A percentile compares a stretch with the other conserved stretches of the same genome.
Evolutionary conservation across 1,284 basidiomycete species (phyloP).

Genomic region (Inonotus hispidus): DNA sequence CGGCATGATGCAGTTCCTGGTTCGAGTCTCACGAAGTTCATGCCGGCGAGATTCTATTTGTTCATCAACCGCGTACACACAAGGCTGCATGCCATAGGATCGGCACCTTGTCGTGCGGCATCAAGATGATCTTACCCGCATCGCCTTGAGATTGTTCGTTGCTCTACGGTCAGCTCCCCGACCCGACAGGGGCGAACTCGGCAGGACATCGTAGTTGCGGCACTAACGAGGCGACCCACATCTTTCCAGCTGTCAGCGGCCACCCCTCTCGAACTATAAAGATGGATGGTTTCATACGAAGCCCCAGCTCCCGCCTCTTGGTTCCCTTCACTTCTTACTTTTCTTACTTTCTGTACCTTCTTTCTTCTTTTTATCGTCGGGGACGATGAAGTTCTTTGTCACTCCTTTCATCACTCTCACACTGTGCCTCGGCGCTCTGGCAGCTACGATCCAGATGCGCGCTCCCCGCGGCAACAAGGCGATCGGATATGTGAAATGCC

Average conservation of each 20-base stretch:
- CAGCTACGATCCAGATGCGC: slow-evolving; percentile 13
- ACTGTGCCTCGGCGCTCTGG: slow-evolving; percentile 16
- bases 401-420: slow-evolving; percentile 15
- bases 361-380: slow-evolving; percentile 10
- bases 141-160: background rate
- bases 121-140: background rate
- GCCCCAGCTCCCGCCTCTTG: background rate
- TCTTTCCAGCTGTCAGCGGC: background rate
- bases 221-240: background rate
- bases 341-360: background rate
- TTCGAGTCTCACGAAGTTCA: background rate
- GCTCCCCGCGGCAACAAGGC: background rate
- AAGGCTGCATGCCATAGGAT: background rate
- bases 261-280: background rate
- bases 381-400: slow-evolving; percentile 18
- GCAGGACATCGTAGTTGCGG: background rate
- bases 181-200: background rate
- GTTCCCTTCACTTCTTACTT: background rate
- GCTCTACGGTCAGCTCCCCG: background rate
- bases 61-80: background rate
- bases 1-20: background rate
- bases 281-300: background rate
- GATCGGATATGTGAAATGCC: slow-evolving; percentile 7
- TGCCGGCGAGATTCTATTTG: background rate
- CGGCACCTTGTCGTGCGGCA: background rate